These are phyloP conservation scores for Plasmodium ovale DNA, from an alignment of 169 alveolate species.

Conservation along the genomic window DNA sequence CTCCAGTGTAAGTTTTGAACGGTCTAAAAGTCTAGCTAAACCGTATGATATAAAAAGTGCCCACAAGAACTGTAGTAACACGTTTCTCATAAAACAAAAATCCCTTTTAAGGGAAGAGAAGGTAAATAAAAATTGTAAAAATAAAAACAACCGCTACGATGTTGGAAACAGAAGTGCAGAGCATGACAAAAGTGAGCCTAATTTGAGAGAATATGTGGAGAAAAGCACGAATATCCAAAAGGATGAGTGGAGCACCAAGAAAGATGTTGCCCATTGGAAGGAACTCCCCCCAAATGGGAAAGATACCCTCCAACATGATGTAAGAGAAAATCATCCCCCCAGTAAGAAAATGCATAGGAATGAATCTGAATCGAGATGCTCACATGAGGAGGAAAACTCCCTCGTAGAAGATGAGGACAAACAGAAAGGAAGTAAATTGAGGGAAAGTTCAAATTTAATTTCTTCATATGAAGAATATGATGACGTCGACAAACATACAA, in stretches of 20 bases:
- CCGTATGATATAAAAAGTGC: not conserved
- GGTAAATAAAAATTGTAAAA: slow-evolving; percentile 4
- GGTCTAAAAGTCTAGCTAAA: slow-evolving; percentile 22
- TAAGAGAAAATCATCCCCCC: not conserved
- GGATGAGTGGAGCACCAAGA: not conserved
- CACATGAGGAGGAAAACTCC: not conserved
- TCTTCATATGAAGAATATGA: slow-evolving; percentile 24
- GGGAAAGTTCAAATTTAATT: slow-evolving; percentile 30
- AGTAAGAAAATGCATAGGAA: not conserved
- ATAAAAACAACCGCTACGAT: not conserved
- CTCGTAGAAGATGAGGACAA: not conserved
- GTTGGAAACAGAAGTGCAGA: not conserved
- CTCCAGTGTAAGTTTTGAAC: slow-evolving; percentile 14
- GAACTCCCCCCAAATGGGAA: not conserved
- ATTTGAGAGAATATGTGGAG: slow-evolving; percentile 5
- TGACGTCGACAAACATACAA: not conserved
- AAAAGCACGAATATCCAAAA: not conserved
- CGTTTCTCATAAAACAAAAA: slow-evolving; percentile 29
- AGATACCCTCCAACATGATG: not conserved
- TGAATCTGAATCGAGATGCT: not conserved
- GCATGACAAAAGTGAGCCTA: not conserved
- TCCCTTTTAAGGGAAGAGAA: slow-evolving; percentile 12
- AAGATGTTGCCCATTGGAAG: too few relatives aligned
- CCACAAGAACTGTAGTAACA: not conserved
- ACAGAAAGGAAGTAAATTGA: slow-evolving; percentile 6